Evolutionary conservation across 495 filamentous ascomycete genomes (phyloP), one percentile per base, ranked within the genome.

Genomic region (Pseudevernia furfuracea): DNA sequence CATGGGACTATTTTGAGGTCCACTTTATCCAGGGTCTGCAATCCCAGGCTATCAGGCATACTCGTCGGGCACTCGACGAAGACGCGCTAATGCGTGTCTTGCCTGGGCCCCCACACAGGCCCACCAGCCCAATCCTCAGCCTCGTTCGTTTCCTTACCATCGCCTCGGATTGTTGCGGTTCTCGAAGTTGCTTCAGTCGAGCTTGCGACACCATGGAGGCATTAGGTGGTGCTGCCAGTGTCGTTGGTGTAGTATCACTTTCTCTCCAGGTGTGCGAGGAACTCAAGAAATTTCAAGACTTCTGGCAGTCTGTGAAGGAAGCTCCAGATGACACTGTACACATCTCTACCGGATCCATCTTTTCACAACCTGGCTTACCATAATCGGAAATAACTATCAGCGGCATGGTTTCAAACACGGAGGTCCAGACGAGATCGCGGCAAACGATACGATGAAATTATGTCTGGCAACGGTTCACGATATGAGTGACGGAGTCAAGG

Each of bases 241-340:
- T 53, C 25, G 7, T 53, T 6, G 6, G 28, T 1, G 49, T 53
- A 32, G 49, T 6, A 30, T 53, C 49, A 12, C 49, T 53, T 32
- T 25, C 49, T 32, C 17, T 53, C 49, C 49, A 53, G 15, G 5
- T 53, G 11, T 53, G 49, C 49, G 49, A 53, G 28, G 49, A 53
- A 17, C 49, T 53, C 28, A 30, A 53, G 8, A 53, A 53, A 21
- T 1, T 53, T 1, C 49, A 53, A 0, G 12, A 53, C 5, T 30
- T 53, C 15, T 53, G 49, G 49, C 49, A 53, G 12, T 53, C 49
- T 1, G 49, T 53, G 25, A 53, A 53, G 32, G 49, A 53, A 32
- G 49, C 49, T 3, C 49, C 49, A 28, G 49, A 53, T 53, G 49
- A 53, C 15, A 17, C 32, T 19, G 28, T 4, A 17, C 25, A 32